phyloP scores from a whole-genome alignment of 352 stramenopile species.

The Phytophthora pistaciae region DNA sequence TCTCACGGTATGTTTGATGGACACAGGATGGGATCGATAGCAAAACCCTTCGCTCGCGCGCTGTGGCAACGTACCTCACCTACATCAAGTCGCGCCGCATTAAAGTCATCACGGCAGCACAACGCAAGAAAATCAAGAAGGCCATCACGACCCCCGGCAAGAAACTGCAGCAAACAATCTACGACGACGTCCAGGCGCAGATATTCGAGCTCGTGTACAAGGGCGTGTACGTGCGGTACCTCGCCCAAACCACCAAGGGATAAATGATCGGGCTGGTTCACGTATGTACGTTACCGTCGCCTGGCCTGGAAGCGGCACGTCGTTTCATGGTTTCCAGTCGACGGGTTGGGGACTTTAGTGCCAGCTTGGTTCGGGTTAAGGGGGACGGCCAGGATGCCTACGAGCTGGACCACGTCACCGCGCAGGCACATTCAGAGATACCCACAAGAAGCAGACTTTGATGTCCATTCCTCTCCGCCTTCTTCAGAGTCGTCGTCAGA shows the following conservation, averaged over 20 bases:
- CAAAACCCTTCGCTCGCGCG: conserved; percentile 53
- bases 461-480: not conserved
- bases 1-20: not conserved
- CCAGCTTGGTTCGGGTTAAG: not conserved
- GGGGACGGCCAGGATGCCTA: conserved; percentile 13
- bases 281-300: conserved; percentile 30
- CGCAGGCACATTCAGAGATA: not conserved
- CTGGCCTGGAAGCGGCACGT: conserved; percentile 31
- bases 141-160: conserved; percentile 66
- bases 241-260: conserved; percentile 25
- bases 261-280: not conserved
- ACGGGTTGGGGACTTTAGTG: too few species aligned
- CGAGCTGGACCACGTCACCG: conserved; percentile 7
- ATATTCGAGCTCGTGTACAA: conserved; percentile 71
- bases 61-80: conserved; percentile 59
- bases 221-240: conserved; percentile 61
- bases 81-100: conserved; percentile 73
- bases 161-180: conserved; percentile 51
- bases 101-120: conserved; percentile 67
- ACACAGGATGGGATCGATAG: conserved; percentile 31
- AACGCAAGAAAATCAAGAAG: conserved; percentile 78
- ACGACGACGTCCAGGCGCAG: conserved; percentile 62
- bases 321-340: too few species aligned
- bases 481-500: conserved; percentile 20
- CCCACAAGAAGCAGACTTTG: not conserved